Conservation (phyloP, 164 flowering plant species). For the Aristolochia californica region DNA sequence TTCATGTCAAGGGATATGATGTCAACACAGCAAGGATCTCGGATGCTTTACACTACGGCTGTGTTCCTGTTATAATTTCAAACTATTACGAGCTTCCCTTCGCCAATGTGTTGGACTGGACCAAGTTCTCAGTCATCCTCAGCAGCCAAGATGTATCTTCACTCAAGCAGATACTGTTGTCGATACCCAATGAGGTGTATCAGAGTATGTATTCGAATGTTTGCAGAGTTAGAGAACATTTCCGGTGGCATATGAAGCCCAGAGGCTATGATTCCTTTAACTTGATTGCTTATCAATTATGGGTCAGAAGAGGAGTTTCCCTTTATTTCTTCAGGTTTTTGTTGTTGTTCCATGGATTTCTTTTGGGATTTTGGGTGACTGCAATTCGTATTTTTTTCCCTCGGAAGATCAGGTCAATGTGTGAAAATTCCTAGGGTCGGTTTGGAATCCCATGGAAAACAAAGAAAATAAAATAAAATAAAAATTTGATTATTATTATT, state of each 20-base stretch:
- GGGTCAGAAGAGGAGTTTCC: constrained; percentile 15
- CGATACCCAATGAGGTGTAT: constrained; percentile 23
- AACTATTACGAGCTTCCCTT: constrained; percentile 53
- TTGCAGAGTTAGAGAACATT: constrained; percentile 35
- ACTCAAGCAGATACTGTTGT: constrained; percentile 24
- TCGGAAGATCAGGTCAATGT: too few relatives aligned
- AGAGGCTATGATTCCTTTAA: constrained; percentile 39
- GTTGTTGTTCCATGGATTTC: too few relatives aligned
- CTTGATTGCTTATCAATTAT: constrained; percentile 48
- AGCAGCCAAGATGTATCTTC: constrained; percentile 23
- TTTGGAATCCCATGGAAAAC: too few relatives aligned
- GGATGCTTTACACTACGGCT: constrained; percentile 53
- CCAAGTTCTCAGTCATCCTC: constrained; percentile 35
- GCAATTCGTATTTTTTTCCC: too few relatives aligned
- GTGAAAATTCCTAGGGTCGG: too few relatives aligned
- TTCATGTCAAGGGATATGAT: constrained; percentile 54
- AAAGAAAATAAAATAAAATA: too few relatives aligned
- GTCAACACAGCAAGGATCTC: constrained; percentile 50
- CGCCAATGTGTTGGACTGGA: constrained; percentile 45
- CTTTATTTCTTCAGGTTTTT: too few relatives aligned
- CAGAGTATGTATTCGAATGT: constrained; percentile 29
- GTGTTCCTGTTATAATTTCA: constrained; percentile 48
- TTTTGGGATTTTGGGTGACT: too few relatives aligned
- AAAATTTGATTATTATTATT: too few relatives aligned
- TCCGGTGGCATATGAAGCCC: constrained; percentile 33